Percentiles rank a stretch among this genome's conserved stretches.
These are phyloP conservation scores for Leptosphaerulina australis DNA, from an alignment of 2,329 filamentous ascomycete species.

Conservation along the genomic window DNA sequence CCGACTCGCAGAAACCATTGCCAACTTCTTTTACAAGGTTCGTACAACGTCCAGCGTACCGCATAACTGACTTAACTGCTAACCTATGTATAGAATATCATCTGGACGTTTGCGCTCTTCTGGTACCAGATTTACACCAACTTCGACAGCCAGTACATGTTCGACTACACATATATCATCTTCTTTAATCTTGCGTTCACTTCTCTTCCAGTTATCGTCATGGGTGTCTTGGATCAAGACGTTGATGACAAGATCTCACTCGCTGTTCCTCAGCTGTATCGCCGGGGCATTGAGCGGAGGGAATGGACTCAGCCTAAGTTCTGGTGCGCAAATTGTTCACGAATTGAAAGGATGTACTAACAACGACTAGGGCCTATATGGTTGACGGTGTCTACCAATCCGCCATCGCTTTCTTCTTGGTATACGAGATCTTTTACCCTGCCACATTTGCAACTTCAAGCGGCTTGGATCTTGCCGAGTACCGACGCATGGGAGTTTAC, in stretches of 20 bases:
- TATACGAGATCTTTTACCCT: slow-evolving; percentile 76
- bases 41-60: slow-evolving; percentile 21
- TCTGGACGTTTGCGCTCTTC: slow-evolving; percentile 96
- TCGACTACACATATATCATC: slow-evolving; percentile 97
- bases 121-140: slow-evolving; percentile 97
- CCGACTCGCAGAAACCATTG: slow-evolving; percentile 87
- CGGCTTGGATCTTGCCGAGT: slow-evolving; percentile 78
- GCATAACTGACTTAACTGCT: slow-evolving; percentile 25
- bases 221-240: slow-evolving; percentile 97
- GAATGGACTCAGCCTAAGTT: slow-evolving; percentile 98
- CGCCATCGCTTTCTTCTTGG: slow-evolving; percentile 89
- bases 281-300: slow-evolving; percentile 89
- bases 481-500: slow-evolving; percentile 83
- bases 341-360: not conserved
- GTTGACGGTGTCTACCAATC: slow-evolving; percentile 93
- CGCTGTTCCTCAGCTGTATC: slow-evolving; percentile 93
- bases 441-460: slow-evolving; percentile 73
- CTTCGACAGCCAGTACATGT: slow-evolving; percentile 95
- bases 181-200: slow-evolving; percentile 98
- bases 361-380: slow-evolving; percentile 73
- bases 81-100: slow-evolving; percentile 71
- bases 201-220: slow-evolving; percentile 89
- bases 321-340: slow-evolving; percentile 68
- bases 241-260: slow-evolving; percentile 93
- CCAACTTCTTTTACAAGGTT: slow-evolving; percentile 99